Conservation (phyloP, 2,329 filamentous ascomycete genomes). For the Claviceps lovelessii region DNA sequence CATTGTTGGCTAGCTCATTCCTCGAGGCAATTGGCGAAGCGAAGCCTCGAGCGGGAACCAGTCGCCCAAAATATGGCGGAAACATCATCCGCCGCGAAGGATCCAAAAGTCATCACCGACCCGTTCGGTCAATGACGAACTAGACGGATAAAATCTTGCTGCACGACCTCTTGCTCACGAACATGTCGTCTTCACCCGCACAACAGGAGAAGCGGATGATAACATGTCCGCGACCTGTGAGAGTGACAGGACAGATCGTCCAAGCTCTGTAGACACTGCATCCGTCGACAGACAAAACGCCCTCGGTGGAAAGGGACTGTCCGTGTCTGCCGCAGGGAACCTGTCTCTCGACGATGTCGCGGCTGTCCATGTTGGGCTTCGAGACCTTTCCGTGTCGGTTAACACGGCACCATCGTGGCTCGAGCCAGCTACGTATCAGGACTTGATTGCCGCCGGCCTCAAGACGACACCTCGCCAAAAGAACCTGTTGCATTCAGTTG, state of each 20-base stretch:
- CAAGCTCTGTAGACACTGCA: constrained; percentile 19
- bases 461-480: constrained; percentile 27
- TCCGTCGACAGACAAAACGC: constrained; percentile 5
- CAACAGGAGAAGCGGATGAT: background rate
- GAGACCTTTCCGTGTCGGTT: constrained; percentile 40
- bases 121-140: background rate
- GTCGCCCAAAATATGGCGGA: background rate
- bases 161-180: background rate
- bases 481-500: constrained; percentile 46
- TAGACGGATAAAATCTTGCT: background rate
- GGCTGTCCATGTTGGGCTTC: constrained; percentile 38
- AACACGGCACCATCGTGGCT: constrained; percentile 42
- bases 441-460: constrained; percentile 24
- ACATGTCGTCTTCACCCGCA: background rate
- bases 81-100: background rate
- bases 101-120: background rate
- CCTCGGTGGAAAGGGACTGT: constrained; percentile 11
- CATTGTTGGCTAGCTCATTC: background rate
- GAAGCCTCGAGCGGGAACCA: background rate
- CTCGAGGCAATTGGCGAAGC: background rate
- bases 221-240: constrained; percentile 6
- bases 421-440: constrained; percentile 31
- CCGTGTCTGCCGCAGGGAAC: constrained; percentile 20
- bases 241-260: constrained; percentile 18
- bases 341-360: constrained; percentile 39